Evolutionary conservation across 1,284 basidiomycete species (phyloP), one percentile per base, ranked within the genome.

Genomic region (Melampsora larici-populina): DNA sequence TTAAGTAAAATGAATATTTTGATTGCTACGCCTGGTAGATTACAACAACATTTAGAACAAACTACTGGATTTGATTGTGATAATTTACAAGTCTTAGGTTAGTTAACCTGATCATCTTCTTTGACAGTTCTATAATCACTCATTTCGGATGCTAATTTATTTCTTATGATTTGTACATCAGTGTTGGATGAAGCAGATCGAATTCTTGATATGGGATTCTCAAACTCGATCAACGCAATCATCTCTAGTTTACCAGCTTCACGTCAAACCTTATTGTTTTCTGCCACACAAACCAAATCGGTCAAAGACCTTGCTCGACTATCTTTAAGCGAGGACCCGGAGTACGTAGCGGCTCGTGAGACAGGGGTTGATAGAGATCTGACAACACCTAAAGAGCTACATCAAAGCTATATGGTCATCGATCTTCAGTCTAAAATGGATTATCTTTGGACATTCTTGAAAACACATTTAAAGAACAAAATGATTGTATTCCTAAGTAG

Each of bases 41-140:
- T 99, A 40, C 86, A 99, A 72, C 97, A 99, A 83, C 97, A 99
- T 84, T 92, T 99, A 90, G 97, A 99, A 83, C 94, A 98, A 85
- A 98, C 97, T 0, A 89, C 94, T 68, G 94, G 94, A 0, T 97
- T 99, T 81, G 94, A 96, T 79, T 90, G 90, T 49, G 90, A 92
- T 80, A 93, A 94, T 81, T 85, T 99, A 33, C 94, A 98, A 83
- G 84, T 97, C 26, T 89, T 99, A n/a, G 90, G 92, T 92, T 81
- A 78, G 90, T 86, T n/a, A 7, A 58, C 3, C n/a, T 43, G 3
- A 1, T 2, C 13, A 6, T 24, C 33, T n/a, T 46, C 13, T 31
- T 43, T 24, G 60, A 58, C 58, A 13, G 76, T 15, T 17, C 68
- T 69, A 49, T 63, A 15, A 40, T 69, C 65, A 40, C 58, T 11